Evolutionary conservation across 345 rosid species (phyloP).

Genomic region (Gynandropsis gynandra): DNA sequence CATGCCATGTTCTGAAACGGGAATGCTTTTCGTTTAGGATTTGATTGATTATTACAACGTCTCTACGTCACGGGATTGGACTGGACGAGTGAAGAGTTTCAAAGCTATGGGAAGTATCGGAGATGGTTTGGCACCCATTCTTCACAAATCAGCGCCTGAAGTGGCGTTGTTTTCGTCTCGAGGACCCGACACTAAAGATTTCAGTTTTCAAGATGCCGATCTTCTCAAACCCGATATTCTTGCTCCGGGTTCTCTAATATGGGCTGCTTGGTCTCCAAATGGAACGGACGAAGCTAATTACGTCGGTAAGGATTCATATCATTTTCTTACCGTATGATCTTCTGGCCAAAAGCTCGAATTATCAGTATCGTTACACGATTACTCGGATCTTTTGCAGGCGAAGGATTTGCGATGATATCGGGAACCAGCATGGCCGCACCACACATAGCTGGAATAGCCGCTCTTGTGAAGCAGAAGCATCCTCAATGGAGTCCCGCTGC

Average conservation of each 20-base stretch:
- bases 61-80: constrained; percentile 91
- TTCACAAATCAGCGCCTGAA: constrained; percentile 96
- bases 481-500: constrained; percentile 98
- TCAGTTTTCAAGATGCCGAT: constrained; percentile 93
- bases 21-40: constrained; percentile 41
- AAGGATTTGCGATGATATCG: constrained; percentile 89
- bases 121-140: constrained; percentile 80
- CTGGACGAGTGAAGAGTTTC: constrained; percentile 89
- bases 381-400: too few relatives aligned
- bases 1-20: constrained; percentile 4
- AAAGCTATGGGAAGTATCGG: constrained; percentile 86
- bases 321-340: neutral
- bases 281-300: constrained; percentile 96
- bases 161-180: constrained; percentile 97
- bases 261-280: constrained; percentile 99
- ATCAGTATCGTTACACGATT: constrained; percentile 1
- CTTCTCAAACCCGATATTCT: constrained; percentile 98
- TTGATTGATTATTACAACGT: constrained; percentile 83
- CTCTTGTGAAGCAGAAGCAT: constrained; percentile 92
- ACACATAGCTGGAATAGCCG: constrained; percentile 97
- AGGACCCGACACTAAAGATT: constrained; percentile 95
- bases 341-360: neutral
- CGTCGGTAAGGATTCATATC: constrained; percentile 44
- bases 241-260: constrained; percentile 95
- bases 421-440: constrained; percentile 99